Conservation (phyloP, 192 early-diverging fungal genomes). For the Ambispora gerdemannii region DNA sequence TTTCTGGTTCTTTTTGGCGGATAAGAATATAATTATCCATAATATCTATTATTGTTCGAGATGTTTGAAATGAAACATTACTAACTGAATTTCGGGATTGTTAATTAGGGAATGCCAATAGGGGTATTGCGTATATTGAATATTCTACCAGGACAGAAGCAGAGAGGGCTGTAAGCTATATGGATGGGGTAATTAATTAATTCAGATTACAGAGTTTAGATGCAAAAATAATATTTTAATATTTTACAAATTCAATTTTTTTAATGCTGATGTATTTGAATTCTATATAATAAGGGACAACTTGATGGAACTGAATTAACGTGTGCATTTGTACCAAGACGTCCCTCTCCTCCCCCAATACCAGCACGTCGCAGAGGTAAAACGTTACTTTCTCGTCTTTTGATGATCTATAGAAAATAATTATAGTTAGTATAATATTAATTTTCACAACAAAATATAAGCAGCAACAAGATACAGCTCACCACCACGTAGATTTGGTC, state of each 20-base stretch:
- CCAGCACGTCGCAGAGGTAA: slow-evolving; percentile 31
- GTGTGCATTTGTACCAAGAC: slow-evolving; percentile 36
- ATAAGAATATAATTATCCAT: neutral
- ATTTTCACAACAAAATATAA: neutral
- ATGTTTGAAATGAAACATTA: too few relatives aligned
- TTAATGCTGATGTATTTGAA: neutral
- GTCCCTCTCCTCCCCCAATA: slow-evolving; percentile 28
- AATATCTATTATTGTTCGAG: neutral
- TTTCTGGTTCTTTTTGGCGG: neutral
- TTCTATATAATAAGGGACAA: slow-evolving; percentile 36
- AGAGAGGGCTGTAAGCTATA: slow-evolving; percentile 44
- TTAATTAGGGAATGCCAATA: slow-evolving; percentile 38
- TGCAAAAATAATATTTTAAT: neutral
- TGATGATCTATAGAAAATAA: neutral
- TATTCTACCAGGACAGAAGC: slow-evolving; percentile 40
- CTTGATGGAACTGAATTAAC: slow-evolving; percentile 41
- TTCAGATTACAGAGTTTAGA: neutral
- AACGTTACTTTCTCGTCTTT: neutral
- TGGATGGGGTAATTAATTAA: slow-evolving; percentile 41
- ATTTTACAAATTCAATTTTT: neutral
- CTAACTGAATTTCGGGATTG: neutral
- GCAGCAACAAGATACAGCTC: slow-evolving; percentile 22
- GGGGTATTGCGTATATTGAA: slow-evolving; percentile 43
- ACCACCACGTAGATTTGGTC: slow-evolving; percentile 29
- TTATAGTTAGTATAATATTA: neutral